Evolutionary conservation across 352 stramenopile species (phyloP).

Genomic region (Globisporangium ultimum): DNA sequence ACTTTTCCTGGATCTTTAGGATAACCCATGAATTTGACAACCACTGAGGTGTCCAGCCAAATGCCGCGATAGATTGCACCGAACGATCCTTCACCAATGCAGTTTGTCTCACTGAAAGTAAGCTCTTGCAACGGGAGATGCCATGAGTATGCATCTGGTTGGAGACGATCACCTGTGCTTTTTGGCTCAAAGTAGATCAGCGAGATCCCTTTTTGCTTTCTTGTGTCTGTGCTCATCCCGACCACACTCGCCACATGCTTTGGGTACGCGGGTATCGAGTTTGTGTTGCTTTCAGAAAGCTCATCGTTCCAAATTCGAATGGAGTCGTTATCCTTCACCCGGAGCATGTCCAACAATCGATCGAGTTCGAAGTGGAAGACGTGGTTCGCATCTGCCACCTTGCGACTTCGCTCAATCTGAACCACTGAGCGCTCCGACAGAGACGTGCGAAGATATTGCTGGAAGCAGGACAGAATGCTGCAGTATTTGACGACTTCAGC

Average conservation of each 20-base stretch:
- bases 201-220: no score
- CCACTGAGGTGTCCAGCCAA: slow-evolving; percentile 27
- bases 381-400: background rate
- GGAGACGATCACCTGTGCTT: no score
- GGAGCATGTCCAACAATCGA: slow-evolving; percentile 6
- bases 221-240: no score
- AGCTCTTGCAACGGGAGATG: background rate
- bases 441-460: background rate
- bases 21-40: slow-evolving; percentile 30
- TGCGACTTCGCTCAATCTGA: background rate
- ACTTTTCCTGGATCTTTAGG: slow-evolving; percentile 1
- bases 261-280: no score
- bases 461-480: background rate
- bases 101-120: slow-evolving; percentile 10
- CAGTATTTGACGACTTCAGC: background rate
- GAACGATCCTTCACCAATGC: slow-evolving; percentile 21
- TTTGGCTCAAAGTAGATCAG: no score
- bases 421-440: background rate
- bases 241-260: no score
- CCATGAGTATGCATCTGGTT: no score
- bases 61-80: slow-evolving; percentile 23
- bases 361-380: slow-evolving; percentile 7
- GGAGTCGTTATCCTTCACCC: background rate
- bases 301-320: background rate
- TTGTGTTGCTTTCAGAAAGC: no score